Conservation (phyloP, 2,329 filamentous ascomycete genomes). For the Exophiala oligosperma region DNA sequence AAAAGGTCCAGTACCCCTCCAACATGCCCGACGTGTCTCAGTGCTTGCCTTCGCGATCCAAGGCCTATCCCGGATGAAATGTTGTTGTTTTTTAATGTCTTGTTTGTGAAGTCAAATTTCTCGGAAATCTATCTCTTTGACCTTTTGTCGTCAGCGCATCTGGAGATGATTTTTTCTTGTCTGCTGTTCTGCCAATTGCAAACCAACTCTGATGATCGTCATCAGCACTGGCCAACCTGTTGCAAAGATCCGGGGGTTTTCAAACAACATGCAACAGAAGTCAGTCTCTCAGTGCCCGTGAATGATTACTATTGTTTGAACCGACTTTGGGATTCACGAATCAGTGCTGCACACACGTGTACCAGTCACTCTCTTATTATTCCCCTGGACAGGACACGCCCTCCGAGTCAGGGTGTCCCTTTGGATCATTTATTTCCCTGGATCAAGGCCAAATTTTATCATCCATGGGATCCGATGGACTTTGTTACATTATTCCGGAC, state of each 20-base stretch:
- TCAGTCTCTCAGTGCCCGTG: neutral
- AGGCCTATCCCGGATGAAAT: conserved; percentile 13
- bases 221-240: conserved; percentile 7
- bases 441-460: conserved; percentile 9
- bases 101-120: conserved; percentile 6
- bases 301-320: neutral
- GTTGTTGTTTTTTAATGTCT: conserved; percentile 3
- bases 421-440: conserved; percentile 4
- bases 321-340: neutral
- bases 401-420: conserved; percentile 1
- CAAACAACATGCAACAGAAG: conserved; percentile 14
- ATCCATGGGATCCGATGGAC: conserved; percentile 8
- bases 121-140: conserved; percentile 5
- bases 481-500: neutral
- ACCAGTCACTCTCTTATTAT: conserved; percentile 14
- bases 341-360: neutral
- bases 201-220: neutral
- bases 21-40: conserved; percentile 13
- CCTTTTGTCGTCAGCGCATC: conserved; percentile 3
- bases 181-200: conserved; percentile 7
- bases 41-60: conserved; percentile 7
- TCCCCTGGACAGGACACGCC: conserved; percentile 3
- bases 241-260: neutral
- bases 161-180: conserved; percentile 11
- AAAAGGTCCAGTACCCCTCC: conserved; percentile 18